These are phyloP conservation scores for Nicotiana undulata DNA, from an alignment of 257 asterid species.

Conservation along the genomic window DNA sequence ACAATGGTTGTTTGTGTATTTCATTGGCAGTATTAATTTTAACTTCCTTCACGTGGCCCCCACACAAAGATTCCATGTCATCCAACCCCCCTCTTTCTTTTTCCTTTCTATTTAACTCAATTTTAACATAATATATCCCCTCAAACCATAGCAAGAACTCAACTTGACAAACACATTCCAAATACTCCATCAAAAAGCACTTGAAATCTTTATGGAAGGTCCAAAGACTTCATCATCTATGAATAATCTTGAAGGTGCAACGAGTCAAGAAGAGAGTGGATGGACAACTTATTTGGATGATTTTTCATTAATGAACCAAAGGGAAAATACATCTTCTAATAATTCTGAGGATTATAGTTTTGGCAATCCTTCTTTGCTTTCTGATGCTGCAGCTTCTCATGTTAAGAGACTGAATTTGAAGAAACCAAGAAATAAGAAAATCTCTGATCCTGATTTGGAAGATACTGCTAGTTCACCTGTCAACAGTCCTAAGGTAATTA, in stretches of 20 bases:
- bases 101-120: not conserved
- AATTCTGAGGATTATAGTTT: not conserved
- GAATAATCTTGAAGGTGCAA: not conserved
- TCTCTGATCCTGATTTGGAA: constrained; percentile 42
- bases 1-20: too few species aligned
- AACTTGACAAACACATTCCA: not conserved
- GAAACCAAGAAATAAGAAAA: constrained; percentile 18
- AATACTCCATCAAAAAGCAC: not conserved
- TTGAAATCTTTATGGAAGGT: not conserved
- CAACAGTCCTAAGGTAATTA: constrained; percentile 64
- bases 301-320: constrained; percentile 19
- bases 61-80: constrained; percentile 37
- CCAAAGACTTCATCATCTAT: not conserved
- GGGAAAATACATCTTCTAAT: not conserved
- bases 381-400: constrained; percentile 41
- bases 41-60: constrained; percentile 15
- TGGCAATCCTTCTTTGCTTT: constrained; percentile 24
- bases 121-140: not conserved
- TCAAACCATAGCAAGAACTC: not conserved
- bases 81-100: constrained; percentile 23
- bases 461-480: constrained; percentile 78
- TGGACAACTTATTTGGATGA: constrained; percentile 36
- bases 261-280: constrained; percentile 27
- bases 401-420: constrained; percentile 29
- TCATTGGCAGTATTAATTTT: not conserved